phyloP scores from a whole-genome alignment of 805 yeast species.

The Wickerhamomyces alni region DNA sequence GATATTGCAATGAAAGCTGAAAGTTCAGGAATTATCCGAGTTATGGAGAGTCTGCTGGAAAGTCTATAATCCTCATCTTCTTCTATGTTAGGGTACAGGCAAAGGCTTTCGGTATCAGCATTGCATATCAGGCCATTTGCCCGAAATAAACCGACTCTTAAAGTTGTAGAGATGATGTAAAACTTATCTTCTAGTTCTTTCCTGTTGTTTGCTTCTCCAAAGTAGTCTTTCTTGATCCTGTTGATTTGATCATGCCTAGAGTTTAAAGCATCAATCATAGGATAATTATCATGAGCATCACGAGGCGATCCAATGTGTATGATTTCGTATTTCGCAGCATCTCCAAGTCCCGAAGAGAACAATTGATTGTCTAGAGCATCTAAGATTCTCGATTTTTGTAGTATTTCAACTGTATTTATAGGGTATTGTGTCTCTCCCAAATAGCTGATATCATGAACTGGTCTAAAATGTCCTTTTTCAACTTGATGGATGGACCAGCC shows the following conservation, averaged over 20 bases:
- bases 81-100: slow-evolving; percentile 24
- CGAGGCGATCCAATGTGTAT: slow-evolving; percentile 13
- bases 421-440: slow-evolving; percentile 33
- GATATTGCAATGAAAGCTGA: slow-evolving; percentile 36
- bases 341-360: slow-evolving; percentile 33
- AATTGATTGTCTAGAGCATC: slow-evolving; percentile 35
- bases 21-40: slow-evolving; percentile 31
- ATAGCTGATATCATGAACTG: slow-evolving; percentile 41
- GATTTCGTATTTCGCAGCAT: slow-evolving; percentile 28
- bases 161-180: slow-evolving; percentile 39
- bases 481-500: slow-evolving; percentile 50
- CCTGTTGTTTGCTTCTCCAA: slow-evolving; percentile 8
- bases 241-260: slow-evolving; percentile 22
- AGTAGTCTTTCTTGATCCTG: slow-evolving; percentile 12
- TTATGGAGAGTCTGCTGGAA: slow-evolving; percentile 24
- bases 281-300: background rate
- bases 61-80: slow-evolving; percentile 14
- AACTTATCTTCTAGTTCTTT: slow-evolving; percentile 25
- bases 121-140: slow-evolving; percentile 41
- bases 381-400: slow-evolving; percentile 33
- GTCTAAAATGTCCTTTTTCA: slow-evolving; percentile 34
- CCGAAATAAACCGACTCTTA: slow-evolving; percentile 38
- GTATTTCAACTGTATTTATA: slow-evolving; percentile 28
- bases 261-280: slow-evolving; percentile 5
- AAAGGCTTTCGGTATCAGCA: slow-evolving; percentile 38